Evolutionary conservation across 2,329 filamentous ascomycete genomes (phyloP).

Genomic region (Talaromyces rugulosus): DNA sequence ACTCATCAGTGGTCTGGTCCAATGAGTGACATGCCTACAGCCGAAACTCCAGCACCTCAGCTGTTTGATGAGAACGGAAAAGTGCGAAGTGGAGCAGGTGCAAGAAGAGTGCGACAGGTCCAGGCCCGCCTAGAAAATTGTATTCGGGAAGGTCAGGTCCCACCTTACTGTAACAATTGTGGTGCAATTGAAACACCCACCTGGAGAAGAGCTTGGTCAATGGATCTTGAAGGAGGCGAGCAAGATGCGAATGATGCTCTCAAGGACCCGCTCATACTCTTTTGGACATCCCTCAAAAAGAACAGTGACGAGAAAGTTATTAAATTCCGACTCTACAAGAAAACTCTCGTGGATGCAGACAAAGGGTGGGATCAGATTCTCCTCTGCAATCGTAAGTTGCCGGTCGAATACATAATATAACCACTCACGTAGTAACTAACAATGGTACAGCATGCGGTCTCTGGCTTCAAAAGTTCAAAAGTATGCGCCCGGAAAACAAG

Average conservation of each 20-base stretch:
- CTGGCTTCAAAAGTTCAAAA: conserved; percentile 85
- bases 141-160: conserved; percentile 76
- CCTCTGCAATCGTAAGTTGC: conserved; percentile 77
- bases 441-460: conserved; percentile 69
- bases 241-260: conserved; percentile 67
- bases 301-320: conserved; percentile 60
- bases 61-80: conserved; percentile 29
- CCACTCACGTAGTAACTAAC: conserved; percentile 3
- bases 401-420: background rate
- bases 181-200: conserved; percentile 94
- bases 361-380: conserved; percentile 69
- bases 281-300: conserved; percentile 63
- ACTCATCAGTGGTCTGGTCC: conserved; percentile 43
- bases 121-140: conserved; percentile 52
- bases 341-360: conserved; percentile 62
- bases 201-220: conserved; percentile 91
- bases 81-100: conserved; percentile 48
- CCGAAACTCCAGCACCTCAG: conserved; percentile 33
- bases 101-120: conserved; percentile 64
- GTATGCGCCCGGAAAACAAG: conserved; percentile 74
- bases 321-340: conserved; percentile 71
- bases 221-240: conserved; percentile 66
- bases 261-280: conserved; percentile 68
- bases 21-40: conserved; percentile 41
- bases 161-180: conserved; percentile 86